Evolutionary conservation across 768 basidiomycete genomes (phyloP).

Genomic region (Leccinellum rugosiceps): DNA sequence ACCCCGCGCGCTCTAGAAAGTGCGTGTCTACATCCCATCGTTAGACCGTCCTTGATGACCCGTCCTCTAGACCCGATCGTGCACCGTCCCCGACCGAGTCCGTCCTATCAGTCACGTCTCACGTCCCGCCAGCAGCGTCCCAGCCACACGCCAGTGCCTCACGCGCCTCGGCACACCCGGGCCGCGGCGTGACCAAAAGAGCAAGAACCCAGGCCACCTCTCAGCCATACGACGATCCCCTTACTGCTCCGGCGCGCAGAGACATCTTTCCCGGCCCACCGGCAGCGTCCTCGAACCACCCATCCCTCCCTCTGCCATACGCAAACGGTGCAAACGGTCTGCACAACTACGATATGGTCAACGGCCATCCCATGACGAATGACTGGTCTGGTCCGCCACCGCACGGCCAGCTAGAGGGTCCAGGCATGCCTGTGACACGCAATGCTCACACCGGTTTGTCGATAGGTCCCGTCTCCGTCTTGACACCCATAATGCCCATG

Average conservation of each 20-base stretch:
- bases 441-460: constrained; percentile 27
- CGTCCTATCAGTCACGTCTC: constrained; percentile 66
- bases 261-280: constrained; percentile 50
- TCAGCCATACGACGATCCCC: constrained; percentile 39
- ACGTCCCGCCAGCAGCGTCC: constrained; percentile 42
- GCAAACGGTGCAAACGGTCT: constrained; percentile 36
- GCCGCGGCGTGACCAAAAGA: constrained; percentile 43
- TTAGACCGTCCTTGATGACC: background rate
- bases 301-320: constrained; percentile 50
- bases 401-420: constrained; percentile 64
- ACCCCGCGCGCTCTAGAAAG: constrained; percentile 59
- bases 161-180: constrained; percentile 28
- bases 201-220: constrained; percentile 36
- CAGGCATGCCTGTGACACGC: constrained; percentile 71
- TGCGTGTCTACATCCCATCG: constrained; percentile 30
- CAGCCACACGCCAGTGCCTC: constrained; percentile 27
- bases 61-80: constrained; percentile 52
- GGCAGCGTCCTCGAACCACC: constrained; percentile 46
- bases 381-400: constrained; percentile 52
- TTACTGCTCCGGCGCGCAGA: constrained; percentile 38
- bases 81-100: constrained; percentile 72
- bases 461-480: constrained; percentile 22
- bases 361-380: constrained; percentile 32
- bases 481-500: constrained; percentile 23
- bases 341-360: constrained; percentile 40